Base-by-base conservation (phyloP, 164 flowering plant species). In the Cinnamomum chago region DNA sequence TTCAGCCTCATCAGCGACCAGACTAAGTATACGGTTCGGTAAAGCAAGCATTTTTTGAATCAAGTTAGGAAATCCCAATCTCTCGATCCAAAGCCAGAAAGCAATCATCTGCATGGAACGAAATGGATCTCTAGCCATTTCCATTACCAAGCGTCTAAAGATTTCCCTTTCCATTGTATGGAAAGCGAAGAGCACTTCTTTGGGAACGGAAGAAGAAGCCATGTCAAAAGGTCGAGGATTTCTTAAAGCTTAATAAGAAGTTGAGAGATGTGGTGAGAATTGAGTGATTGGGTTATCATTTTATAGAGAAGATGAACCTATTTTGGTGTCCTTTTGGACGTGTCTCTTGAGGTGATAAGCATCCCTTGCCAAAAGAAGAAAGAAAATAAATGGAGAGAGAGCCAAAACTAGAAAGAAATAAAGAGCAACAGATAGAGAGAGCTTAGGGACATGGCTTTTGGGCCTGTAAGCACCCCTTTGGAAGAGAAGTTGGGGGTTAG, bases 11-110 rank as follows among this genome's bases (percentile, higher is more conserved):
- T 60, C 20, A 2, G 62, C 68, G 2, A 47, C 28, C 14, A 7
- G 2, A 0, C 20, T 17, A 1, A 72, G 3, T 14, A 50, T 47
- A 5, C 15, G 11, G 15, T 2, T 3, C 0, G 68, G 17, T 2
- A 72, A 18, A 0, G 35, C 3, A 3, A 35, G 14, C 14, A 72
- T 17, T 47, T 35, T 50, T 0, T 5, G 4, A 0, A 64, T 62
- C 1, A 72, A 0, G n/a, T 25, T 47, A 1, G 3, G 55, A 13
- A 25, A 23, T 0, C 68, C 67, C 2, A 20, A 6, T 22, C 33
- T 11, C 10, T 72, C 74, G 0, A 72, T 12, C n/a, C 65, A 64
- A 23, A 72, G 68, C 75, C 75, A 72, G 14, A 72, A 12, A 0
- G 75, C 58, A 0, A 72, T 50, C 15, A 72, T 14, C 5, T 11